phyloP scores from a whole-genome alignment of 257 asterid genomes.

The Solanum paucissectum region DNA sequence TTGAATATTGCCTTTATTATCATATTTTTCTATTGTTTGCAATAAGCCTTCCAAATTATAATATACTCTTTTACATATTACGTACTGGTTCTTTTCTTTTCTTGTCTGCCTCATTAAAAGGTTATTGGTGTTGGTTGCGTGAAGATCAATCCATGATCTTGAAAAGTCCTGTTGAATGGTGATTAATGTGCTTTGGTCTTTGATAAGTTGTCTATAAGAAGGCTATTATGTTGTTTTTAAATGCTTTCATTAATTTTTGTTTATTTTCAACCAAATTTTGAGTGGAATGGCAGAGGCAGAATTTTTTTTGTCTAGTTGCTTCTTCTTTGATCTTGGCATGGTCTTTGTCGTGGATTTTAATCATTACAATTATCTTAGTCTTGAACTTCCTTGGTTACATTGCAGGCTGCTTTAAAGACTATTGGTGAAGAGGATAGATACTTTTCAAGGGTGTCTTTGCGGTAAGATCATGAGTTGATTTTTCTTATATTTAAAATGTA shows the following conservation, averaged over 20 bases:
- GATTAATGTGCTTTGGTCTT: not conserved
- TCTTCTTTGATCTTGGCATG: not conserved
- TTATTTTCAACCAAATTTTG: not conserved
- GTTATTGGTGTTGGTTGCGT: not conserved
- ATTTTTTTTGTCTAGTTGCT: not conserved
- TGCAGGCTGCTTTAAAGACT: slow-evolving; percentile 92
- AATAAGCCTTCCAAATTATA: not conserved
- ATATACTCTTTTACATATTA: not conserved
- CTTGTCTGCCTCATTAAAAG: not conserved
- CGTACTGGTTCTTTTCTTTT: not conserved
- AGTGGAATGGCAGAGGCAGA: not conserved
- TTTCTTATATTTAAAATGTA: not conserved
- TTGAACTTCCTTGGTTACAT: slow-evolving; percentile 4
- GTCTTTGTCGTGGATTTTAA: not conserved
- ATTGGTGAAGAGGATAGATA: slow-evolving; percentile 91
- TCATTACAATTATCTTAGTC: not conserved
- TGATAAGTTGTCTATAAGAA: not conserved
- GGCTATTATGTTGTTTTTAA: not conserved
- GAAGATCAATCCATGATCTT: not conserved
- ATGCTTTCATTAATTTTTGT: not conserved
- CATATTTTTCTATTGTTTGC: not conserved
- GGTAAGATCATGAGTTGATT: slow-evolving; percentile 31
- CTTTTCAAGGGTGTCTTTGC: slow-evolving; percentile 74
- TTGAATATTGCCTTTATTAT: not conserved
- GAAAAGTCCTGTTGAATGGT: not conserved